A percentile compares a stretch with the other conserved stretches of the same genome.
Evolutionary conservation across 768 basidiomycete species (phyloP).

Genomic region (Boletus rex-veris): DNA sequence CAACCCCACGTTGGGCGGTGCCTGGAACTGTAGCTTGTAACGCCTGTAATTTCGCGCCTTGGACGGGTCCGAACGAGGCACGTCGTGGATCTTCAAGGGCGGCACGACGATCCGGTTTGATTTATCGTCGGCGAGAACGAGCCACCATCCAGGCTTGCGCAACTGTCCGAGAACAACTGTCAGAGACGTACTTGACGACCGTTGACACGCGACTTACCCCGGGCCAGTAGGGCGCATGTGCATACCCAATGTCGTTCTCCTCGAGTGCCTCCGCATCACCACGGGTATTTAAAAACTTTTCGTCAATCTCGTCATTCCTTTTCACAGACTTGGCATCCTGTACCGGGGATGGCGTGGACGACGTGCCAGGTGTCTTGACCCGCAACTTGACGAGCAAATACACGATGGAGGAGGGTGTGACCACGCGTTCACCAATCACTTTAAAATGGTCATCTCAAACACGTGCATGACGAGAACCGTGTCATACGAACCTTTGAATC

Average conservation of each 20-base stretch:
- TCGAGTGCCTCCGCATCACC: slow-evolving; percentile 61
- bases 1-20: slow-evolving; percentile 75
- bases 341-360: slow-evolving; percentile 27
- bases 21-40: slow-evolving; percentile 94
- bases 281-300: slow-evolving; percentile 62
- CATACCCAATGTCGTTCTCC: slow-evolving; percentile 49
- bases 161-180: slow-evolving; percentile 40
- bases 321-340: slow-evolving; percentile 43
- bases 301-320: slow-evolving; percentile 58
- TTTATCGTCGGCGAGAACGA: slow-evolving; percentile 86
- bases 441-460: slow-evolving; percentile 3
- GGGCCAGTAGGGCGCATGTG: slow-evolving; percentile 95
- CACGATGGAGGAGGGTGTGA: slow-evolving; percentile 87
- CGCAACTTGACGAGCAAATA: slow-evolving; percentile 83
- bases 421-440: slow-evolving; percentile 89
- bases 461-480: background rate
- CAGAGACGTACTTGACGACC: background rate
- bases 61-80: slow-evolving; percentile 58
- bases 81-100: slow-evolving; percentile 75
- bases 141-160: slow-evolving; percentile 91
- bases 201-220: slow-evolving; percentile 46
- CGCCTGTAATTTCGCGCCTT: slow-evolving; percentile 62
- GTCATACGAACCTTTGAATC: slow-evolving; percentile 70
- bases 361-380: slow-evolving; percentile 51
- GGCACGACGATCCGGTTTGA: slow-evolving; percentile 82